Conservation (phyloP, 1,284 basidiomycete species). For the Cryptococcus maquisensis region DNA sequence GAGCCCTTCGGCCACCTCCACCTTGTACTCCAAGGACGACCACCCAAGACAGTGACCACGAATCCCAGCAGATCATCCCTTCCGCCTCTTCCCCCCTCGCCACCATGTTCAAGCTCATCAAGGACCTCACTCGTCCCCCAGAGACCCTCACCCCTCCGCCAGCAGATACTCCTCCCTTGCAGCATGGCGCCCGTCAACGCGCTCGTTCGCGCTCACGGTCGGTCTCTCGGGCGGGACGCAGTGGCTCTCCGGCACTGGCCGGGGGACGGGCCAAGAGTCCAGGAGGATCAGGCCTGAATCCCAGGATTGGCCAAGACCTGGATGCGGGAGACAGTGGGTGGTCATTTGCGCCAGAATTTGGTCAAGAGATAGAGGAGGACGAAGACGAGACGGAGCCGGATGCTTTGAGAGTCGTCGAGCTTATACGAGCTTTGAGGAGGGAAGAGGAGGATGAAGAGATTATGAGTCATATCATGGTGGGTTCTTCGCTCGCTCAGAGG, state of each 20-base stretch:
- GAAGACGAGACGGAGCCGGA: constrained; percentile 31
- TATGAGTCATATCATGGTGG: constrained; percentile 41
- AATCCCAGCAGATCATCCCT: neutral
- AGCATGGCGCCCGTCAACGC: constrained; percentile 1
- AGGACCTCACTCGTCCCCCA: constrained; percentile 42
- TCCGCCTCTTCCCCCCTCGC: neutral
- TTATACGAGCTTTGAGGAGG: constrained; percentile 24
- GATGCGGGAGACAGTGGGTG: constrained; percentile 17
- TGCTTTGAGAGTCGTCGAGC: constrained; percentile 26
- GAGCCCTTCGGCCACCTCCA: neutral
- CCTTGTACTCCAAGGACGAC: neutral
- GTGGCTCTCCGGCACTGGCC: constrained; percentile 2
- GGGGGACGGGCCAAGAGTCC: constrained; percentile 8
- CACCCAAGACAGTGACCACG: neutral
- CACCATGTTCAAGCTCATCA: constrained; percentile 46
- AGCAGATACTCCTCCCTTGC: constrained; percentile 1
- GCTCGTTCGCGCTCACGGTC: constrained; percentile 4
- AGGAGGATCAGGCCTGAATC: constrained; percentile 2
- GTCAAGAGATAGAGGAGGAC: constrained; percentile 9
- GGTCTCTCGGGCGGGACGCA: constrained; percentile 3
- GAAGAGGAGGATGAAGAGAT: constrained; percentile 11
- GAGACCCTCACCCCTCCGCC: constrained; percentile 25
- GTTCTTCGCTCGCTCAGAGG: constrained; percentile 1
- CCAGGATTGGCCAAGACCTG: neutral
- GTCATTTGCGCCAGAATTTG: constrained; percentile 7